phyloP scores from a whole-genome alignment of 805 yeast species.

The Saccharomycopsis amapae region DNA sequence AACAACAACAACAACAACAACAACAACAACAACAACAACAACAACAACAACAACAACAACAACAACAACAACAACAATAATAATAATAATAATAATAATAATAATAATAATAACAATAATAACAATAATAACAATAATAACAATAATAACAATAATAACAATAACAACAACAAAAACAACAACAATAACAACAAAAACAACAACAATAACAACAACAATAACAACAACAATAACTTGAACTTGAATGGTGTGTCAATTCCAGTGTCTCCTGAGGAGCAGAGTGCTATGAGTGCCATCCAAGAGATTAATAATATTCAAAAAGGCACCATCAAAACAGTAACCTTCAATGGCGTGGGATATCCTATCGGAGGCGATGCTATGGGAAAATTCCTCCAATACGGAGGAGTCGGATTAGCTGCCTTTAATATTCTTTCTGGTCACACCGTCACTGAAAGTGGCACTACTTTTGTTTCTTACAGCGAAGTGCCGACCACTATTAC shows the following conservation, averaged over 20 bases:
- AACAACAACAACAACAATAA: not conserved
- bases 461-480: constrained; percentile 8
- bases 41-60: constrained; percentile 9
- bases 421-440: constrained; percentile 17
- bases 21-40: not conserved
- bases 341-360: constrained; percentile 1
- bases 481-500: constrained; percentile 16
- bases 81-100: constrained; percentile 1
- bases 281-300: not conserved
- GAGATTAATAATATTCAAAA: not conserved
- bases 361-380: constrained; percentile 8
- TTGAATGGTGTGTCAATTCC: not conserved
- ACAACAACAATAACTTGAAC: not conserved
- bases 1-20: not conserved
- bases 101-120: not conserved
- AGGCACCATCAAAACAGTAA: too few relatives aligned
- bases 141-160: constrained; percentile 6
- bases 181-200: constrained; percentile 6
- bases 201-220: constrained; percentile 3
- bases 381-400: constrained; percentile 11
- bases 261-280: not conserved
- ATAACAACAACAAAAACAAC: constrained; percentile 6
- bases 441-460: constrained; percentile 9
- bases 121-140: constrained; percentile 4
- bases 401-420: constrained; percentile 20